Percentiles rank a stretch among this genome's conserved stretches.
phyloP scores from a whole-genome alignment of 441 rosid genomes.

The Cnidoscolus chayamansa region DNA sequence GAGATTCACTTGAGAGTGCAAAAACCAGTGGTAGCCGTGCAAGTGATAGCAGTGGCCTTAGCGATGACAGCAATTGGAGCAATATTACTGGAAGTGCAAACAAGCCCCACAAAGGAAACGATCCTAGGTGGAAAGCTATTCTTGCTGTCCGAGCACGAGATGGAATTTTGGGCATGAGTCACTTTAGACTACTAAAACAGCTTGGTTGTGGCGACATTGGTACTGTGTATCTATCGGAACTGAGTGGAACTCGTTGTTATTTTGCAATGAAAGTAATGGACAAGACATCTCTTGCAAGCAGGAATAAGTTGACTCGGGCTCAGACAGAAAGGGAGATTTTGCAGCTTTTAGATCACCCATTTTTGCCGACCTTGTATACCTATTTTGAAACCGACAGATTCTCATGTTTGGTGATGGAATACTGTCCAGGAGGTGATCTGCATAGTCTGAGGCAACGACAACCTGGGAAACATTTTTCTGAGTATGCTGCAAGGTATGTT shows the following conservation, averaged over 20 bases:
- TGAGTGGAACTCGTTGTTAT: constrained; percentile 79
- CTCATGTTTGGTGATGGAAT: constrained; percentile 94
- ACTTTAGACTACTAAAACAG: constrained; percentile 79
- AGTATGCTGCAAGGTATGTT: constrained; percentile 90
- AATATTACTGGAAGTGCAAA: constrained; percentile 75
- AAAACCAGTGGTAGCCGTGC: constrained; percentile 87
- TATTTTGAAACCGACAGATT: constrained; percentile 94
- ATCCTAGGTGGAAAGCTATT: constrained; percentile 96
- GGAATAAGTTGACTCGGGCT: constrained; percentile 88
- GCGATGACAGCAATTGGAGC: constrained; percentile 98
- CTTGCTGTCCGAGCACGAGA: constrained; percentile 74
- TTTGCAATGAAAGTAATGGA: constrained; percentile 99
- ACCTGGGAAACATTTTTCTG: constrained; percentile 89
- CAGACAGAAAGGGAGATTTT: constrained; percentile 97
- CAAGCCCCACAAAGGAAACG: constrained; percentile 96
- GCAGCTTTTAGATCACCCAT: constrained; percentile 92
- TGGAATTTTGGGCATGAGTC: constrained; percentile 89
- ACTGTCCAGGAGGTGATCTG: constrained; percentile 96
- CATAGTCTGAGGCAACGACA: constrained; percentile 91
- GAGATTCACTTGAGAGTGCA: constrained; percentile 85
- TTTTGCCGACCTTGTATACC: constrained; percentile 86
- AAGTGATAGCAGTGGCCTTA: constrained; percentile 86
- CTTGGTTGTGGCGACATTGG: constrained; percentile 98
- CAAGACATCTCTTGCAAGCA: constrained; percentile 87
- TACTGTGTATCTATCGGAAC: constrained; percentile 86